Base-by-base conservation (phyloP, 2,329 filamentous ascomycete species). In the Chaetothyriales sp. region DNA sequence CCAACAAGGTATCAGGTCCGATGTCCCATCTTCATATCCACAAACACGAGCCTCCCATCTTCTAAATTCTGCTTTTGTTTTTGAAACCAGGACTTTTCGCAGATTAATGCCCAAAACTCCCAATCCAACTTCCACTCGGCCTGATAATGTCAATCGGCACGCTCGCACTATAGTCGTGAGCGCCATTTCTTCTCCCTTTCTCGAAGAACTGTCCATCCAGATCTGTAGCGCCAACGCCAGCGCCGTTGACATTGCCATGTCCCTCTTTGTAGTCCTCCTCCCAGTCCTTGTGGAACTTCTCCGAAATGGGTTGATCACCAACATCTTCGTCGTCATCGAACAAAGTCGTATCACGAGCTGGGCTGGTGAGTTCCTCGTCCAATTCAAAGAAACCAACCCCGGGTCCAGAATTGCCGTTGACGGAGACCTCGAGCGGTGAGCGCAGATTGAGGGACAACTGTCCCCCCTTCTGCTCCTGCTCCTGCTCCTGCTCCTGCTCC, bases 351-450 rank as follows among this genome's bases (percentile, higher is more conserved):
- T 52, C 44, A 43, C 55, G 44, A 9, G 46, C 55, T 13, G 59
- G 57, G 47, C 51, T 58, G 8, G 52, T 49, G 15, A 61, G 49
- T 51, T 61, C 59, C 51, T 61, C 59, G 44, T 61, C 59, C 9
- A 61, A 55, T 46, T 61, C 59, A 45, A 61, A 61, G 43, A 61
- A 61, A 6, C 59, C 59, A 13, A 59, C 54, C 18, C 56, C 56
- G 18, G 51, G 54, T 15, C 54, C 56, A 7, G 49, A 49, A 55
- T 56, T 48, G 43, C 58, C 43, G 18, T 58, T 43, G 25, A 60
- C 18, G 29, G 54, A 49, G 47, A 56, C 4, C 19, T 47, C 28
- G 51, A 54, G 15, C 50, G 56, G 25, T 52, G 25, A n/a, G 52
- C 53, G 47, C 58, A 60, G 8, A 51, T 48, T 33, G 50, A 52